A percentile compares a stretch with the other conserved stretches of the same genome.
These are phyloP conservation scores for Lichtheimia ramosa DNA, from an alignment of 371 early-diverging fungal genomes.

Conservation along the genomic window DNA sequence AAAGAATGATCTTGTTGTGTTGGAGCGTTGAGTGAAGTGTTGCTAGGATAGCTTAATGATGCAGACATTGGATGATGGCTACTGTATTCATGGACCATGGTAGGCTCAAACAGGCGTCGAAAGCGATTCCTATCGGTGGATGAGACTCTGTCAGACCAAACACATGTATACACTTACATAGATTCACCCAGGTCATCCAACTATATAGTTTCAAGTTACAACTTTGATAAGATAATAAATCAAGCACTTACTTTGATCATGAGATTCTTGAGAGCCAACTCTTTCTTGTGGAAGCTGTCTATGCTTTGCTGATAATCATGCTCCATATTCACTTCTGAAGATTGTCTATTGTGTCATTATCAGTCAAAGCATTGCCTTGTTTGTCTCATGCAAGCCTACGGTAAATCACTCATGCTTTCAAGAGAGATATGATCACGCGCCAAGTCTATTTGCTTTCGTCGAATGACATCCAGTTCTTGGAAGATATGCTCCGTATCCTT, in stretches of 20 bases:
- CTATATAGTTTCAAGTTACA: not conserved
- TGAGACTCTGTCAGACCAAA: not conserved
- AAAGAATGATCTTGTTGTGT: too few relatives aligned
- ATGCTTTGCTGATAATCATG: slow-evolving; percentile 20
- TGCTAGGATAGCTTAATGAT: too few relatives aligned
- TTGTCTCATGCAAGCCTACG: slow-evolving; percentile 4
- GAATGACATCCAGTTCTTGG: slow-evolving; percentile 30
- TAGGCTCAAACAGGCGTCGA: slow-evolving; percentile 7
- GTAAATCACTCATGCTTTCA: slow-evolving; percentile 23
- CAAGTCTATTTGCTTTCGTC: slow-evolving; percentile 28
- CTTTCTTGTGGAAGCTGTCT: slow-evolving; percentile 22
- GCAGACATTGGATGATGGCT: too few relatives aligned
- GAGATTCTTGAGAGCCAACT: slow-evolving; percentile 21
- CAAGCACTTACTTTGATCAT: slow-evolving; percentile 20
- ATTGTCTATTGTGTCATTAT: not conserved
- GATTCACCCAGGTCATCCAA: slow-evolving; percentile 19
- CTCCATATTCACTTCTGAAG: slow-evolving; percentile 9
- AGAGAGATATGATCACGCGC: slow-evolving; percentile 33
- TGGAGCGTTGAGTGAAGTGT: too few relatives aligned
- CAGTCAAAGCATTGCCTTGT: not conserved
- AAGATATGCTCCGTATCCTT: slow-evolving; percentile 28
- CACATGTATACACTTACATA: slow-evolving; percentile 10
- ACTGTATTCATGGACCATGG: not conserved
- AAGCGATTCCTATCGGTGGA: slow-evolving; percentile 7
- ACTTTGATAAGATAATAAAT: too few relatives aligned